A percentile compares a stretch with the other conserved stretches of the same genome.
Evolutionary conservation across 805 yeast genomes (phyloP).

Genomic region (Tetrapisispora pingtungensis): DNA sequence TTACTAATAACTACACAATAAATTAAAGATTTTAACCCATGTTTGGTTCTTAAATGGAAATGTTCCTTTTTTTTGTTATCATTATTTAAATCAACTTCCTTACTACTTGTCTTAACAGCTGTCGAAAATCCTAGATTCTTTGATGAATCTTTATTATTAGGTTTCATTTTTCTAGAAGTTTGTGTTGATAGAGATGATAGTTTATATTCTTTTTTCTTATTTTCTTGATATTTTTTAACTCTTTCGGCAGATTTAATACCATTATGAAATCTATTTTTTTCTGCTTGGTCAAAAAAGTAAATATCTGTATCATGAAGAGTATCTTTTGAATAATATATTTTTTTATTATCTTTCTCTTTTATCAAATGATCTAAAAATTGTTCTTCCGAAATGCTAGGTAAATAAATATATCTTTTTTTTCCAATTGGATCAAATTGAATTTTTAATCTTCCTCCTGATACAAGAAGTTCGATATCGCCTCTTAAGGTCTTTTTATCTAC

Average conservation of each 20-base stretch:
- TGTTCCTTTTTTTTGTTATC: background rate
- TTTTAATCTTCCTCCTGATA: slow-evolving; percentile 15
- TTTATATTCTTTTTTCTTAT: background rate
- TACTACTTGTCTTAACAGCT: background rate
- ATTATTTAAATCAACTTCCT: no score
- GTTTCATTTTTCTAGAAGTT: background rate
- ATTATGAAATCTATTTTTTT: slow-evolving; percentile 22
- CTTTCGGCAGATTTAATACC: slow-evolving; percentile 26
- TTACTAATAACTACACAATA: slow-evolving; percentile 60
- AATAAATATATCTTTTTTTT: slow-evolving; percentile 15
- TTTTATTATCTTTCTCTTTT: slow-evolving; percentile 21
- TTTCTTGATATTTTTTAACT: slow-evolving; percentile 21
- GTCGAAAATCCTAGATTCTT: background rate
- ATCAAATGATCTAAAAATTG: slow-evolving; percentile 13
- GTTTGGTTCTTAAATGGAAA: slow-evolving; percentile 27
- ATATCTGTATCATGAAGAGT: slow-evolving; percentile 25
- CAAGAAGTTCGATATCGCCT: slow-evolving; percentile 32
- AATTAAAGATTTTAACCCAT: slow-evolving; percentile 46
- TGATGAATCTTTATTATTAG: background rate
- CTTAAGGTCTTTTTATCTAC: slow-evolving; percentile 47
- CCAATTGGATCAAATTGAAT: slow-evolving; percentile 13
- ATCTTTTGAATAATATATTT: slow-evolving; percentile 16
- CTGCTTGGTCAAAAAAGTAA: slow-evolving; percentile 27
- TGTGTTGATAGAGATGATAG: background rate
- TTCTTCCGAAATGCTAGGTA: slow-evolving; percentile 16